These are phyloP conservation scores for Dothideomycetes sp. DNA, from an alignment of 2,329 filamentous ascomycete genomes.

Conservation along the genomic window DNA sequence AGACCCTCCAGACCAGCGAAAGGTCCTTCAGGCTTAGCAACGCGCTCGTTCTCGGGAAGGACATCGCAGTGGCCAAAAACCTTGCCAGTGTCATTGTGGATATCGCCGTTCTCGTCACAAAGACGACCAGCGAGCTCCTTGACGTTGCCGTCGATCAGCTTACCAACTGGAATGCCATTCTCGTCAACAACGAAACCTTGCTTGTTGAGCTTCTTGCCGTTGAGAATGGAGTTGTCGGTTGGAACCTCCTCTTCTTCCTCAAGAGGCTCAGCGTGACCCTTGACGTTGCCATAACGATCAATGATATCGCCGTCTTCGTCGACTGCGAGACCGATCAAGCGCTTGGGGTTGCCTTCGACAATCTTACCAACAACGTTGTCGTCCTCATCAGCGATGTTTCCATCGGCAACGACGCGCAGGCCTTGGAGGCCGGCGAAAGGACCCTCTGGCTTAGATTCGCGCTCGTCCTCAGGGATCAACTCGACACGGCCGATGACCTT, in stretches of 20 bases:
- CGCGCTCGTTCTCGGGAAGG: constrained; percentile 56
- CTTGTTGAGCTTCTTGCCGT: constrained; percentile 42
- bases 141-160: constrained; percentile 57
- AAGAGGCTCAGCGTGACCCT: constrained; percentile 50
- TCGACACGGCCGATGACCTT: constrained; percentile 60
- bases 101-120: constrained; percentile 62
- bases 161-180: constrained; percentile 45
- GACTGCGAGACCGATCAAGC: constrained; percentile 49
- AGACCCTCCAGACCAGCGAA: constrained; percentile 42
- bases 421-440: constrained; percentile 42
- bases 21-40: constrained; percentile 40
- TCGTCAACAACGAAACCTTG: constrained; percentile 42
- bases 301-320: constrained; percentile 56
- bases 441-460: constrained; percentile 41
- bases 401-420: constrained; percentile 39
- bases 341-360: constrained; percentile 50
- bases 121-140: constrained; percentile 57
- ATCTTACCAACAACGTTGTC: constrained; percentile 45
- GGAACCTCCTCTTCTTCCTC: constrained; percentile 33
- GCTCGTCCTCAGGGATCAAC: constrained; percentile 58
- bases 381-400: constrained; percentile 42
- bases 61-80: constrained; percentile 60
- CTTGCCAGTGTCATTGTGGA: constrained; percentile 64
- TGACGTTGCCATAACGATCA: constrained; percentile 53
- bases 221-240: constrained; percentile 37